These are phyloP conservation scores for Dalbergia cultrata DNA, from an alignment of 306 rosid species.

Conservation along the genomic window DNA sequence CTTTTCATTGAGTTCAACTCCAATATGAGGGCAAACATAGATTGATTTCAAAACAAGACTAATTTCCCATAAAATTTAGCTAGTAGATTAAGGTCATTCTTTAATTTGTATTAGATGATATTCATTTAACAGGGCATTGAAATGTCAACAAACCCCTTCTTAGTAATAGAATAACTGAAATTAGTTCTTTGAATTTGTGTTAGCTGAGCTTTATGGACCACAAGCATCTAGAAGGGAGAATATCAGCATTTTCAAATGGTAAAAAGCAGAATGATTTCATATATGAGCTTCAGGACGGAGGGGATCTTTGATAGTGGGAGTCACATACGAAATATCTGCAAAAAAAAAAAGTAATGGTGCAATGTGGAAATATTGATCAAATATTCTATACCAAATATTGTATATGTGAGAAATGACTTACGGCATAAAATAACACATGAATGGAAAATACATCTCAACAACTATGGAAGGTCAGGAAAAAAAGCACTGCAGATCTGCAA, in stretches of 20 bases:
- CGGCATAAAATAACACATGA: neutral
- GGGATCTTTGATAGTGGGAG: neutral
- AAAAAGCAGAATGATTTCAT: neutral
- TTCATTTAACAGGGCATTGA: conserved; percentile 12
- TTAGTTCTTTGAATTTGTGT: neutral
- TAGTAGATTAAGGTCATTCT: conserved; percentile 10
- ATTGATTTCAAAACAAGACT: neutral
- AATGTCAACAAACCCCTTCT: conserved; percentile 4
- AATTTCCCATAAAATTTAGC: conserved; percentile 15
- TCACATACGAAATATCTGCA: conserved; percentile 3
- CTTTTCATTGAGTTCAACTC: too few relatives aligned
- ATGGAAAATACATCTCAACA: conserved; percentile 19
- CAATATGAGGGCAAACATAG: too few relatives aligned
- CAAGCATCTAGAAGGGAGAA: conserved; percentile 18
- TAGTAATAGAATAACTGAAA: conserved; percentile 6
- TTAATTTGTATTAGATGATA: neutral
- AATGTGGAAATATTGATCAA: conserved; percentile 14
- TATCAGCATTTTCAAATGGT: conserved; percentile 16
- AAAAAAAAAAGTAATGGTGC: conserved; percentile 3
- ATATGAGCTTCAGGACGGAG: neutral
- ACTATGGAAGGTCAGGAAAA: neutral
- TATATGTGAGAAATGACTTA: conserved; percentile 11
- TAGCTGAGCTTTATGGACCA: neutral
- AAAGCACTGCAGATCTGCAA: neutral
- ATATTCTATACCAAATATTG: conserved; percentile 13